These are phyloP conservation scores for Neurospora sp. DNA, from an alignment of 495 filamentous ascomycete species.

Conservation along the genomic window DNA sequence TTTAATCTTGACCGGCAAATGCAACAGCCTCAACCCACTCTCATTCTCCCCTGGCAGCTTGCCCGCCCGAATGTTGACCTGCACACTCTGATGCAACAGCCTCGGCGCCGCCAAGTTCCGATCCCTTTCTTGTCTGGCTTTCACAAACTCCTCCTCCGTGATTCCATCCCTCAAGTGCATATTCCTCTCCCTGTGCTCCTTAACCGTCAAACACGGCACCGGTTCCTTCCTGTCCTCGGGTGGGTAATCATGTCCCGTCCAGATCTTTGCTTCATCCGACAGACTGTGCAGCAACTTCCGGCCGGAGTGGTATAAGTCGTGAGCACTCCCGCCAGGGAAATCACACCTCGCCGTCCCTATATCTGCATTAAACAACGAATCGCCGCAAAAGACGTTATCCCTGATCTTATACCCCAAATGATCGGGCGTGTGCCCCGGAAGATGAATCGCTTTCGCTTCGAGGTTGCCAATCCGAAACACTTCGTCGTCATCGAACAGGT, in stretches of 20 bases:
- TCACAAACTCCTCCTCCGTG: slow-evolving; percentile 39
- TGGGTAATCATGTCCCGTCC: slow-evolving; percentile 44
- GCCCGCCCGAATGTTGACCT: slow-evolving; percentile 50
- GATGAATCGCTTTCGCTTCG: slow-evolving; percentile 36
- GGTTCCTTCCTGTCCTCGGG: slow-evolving; percentile 19
- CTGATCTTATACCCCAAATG: slow-evolving; percentile 47
- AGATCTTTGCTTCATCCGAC: slow-evolving; percentile 36
- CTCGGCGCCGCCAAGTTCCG: slow-evolving; percentile 34
- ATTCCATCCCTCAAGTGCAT: slow-evolving; percentile 39
- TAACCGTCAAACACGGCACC: slow-evolving; percentile 37
- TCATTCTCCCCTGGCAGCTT: slow-evolving; percentile 28
- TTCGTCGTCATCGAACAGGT: slow-evolving; percentile 44
- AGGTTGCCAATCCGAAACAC: slow-evolving; percentile 38
- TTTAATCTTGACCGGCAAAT: slow-evolving; percentile 32
- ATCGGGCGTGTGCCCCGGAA: slow-evolving; percentile 54
- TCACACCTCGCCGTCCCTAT: slow-evolving; percentile 50
- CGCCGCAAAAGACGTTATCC: slow-evolving; percentile 47
- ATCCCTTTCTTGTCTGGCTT: slow-evolving; percentile 38
- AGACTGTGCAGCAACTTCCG: slow-evolving; percentile 33
- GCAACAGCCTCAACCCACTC: slow-evolving; percentile 29
- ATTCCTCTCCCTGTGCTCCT: slow-evolving; percentile 38
- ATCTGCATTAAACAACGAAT: slow-evolving; percentile 49
- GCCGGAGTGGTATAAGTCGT: slow-evolving; percentile 33
- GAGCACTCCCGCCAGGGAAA: slow-evolving; percentile 46
- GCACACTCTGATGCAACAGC: slow-evolving; percentile 45